Evolutionary conservation across 306 rosid genomes (phyloP).

Genomic region (Cicer bijugum): DNA sequence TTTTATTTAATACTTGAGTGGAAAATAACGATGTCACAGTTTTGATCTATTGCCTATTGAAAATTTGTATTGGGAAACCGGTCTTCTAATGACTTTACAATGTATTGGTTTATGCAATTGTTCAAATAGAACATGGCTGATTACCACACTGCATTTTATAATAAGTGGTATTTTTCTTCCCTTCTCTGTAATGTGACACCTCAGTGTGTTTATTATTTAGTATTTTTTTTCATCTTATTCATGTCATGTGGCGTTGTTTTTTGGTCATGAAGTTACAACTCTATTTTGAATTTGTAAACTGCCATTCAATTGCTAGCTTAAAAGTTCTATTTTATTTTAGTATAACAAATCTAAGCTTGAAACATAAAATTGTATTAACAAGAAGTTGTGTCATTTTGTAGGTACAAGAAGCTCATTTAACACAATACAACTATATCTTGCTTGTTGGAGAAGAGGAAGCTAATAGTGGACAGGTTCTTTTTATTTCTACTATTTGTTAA

Average conservation of each 20-base stretch:
- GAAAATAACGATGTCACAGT: constrained; percentile 2
- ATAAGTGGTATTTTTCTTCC: background rate
- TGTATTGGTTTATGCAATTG: background rate
- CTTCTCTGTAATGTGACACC: too few relatives aligned
- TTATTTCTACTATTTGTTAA: background rate
- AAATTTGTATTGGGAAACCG: constrained; percentile 6
- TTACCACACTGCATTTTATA: background rate
- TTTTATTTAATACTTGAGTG: background rate
- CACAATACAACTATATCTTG: constrained; percentile 78
- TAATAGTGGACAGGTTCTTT: constrained; percentile 75
- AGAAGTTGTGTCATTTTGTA: constrained; percentile 48
- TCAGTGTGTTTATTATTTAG: background rate
- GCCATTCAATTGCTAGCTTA: background rate
- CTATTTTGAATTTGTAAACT: background rate
- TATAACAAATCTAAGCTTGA: background rate
- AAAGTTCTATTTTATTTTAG: background rate
- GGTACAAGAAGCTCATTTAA: constrained; percentile 87
- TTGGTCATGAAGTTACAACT: background rate
- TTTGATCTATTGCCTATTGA: constrained; percentile 32
- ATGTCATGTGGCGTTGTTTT: background rate
- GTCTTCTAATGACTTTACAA: background rate
- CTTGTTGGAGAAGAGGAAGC: constrained; percentile 94
- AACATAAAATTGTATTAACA: constrained; percentile 31
- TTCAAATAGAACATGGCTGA: constrained; percentile 16
- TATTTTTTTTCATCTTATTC: constrained; percentile 26